Evolutionary conservation across 225 moss, liverwort and hornwort species (phyloP).

Genomic region (Sphagnum contortum): DNA sequence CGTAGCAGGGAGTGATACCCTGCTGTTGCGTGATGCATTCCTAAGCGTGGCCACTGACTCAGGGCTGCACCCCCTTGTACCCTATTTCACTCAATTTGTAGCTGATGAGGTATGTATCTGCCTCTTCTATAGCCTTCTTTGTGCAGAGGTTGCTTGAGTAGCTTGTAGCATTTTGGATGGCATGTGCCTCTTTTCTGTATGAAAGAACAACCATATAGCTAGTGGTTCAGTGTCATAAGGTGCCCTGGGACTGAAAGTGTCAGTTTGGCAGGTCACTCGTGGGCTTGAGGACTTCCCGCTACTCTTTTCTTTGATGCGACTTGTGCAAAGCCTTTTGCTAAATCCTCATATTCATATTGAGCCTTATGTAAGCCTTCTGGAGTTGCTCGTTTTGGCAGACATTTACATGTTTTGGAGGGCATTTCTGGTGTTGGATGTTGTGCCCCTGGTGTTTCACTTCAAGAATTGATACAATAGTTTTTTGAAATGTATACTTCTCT

Average conservation of each 20-base stretch:
- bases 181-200: too few species aligned
- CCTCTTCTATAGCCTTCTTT: too few species aligned
- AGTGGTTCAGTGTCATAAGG: too few species aligned
- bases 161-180: too few species aligned
- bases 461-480: too few species aligned
- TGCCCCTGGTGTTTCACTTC: too few species aligned
- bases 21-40: slow-evolving; percentile 75
- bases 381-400: not conserved
- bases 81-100: slow-evolving; percentile 92
- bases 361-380: slow-evolving; percentile 62
- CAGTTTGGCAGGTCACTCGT: slow-evolving; percentile 60
- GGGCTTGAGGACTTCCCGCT: slow-evolving; percentile 84
- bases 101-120: slow-evolving; percentile 72
- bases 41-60: slow-evolving; percentile 93
- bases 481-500: not conserved
- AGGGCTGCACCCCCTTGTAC: slow-evolving; percentile 94
- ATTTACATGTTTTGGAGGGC: too few species aligned
- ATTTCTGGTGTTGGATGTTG: too few species aligned
- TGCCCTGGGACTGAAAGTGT: too few species aligned
- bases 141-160: too few species aligned
- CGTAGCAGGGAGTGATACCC: slow-evolving; percentile 63
- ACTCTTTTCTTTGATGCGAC: slow-evolving; percentile 94
- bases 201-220: too few species aligned
- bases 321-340: slow-evolving; percentile 86
- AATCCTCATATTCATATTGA: slow-evolving; percentile 94